Percentiles rank a stretch among this genome's conserved stretches.
Evolutionary conservation across 768 basidiomycete species (phyloP).

Genomic region (Suillus spraguei): DNA sequence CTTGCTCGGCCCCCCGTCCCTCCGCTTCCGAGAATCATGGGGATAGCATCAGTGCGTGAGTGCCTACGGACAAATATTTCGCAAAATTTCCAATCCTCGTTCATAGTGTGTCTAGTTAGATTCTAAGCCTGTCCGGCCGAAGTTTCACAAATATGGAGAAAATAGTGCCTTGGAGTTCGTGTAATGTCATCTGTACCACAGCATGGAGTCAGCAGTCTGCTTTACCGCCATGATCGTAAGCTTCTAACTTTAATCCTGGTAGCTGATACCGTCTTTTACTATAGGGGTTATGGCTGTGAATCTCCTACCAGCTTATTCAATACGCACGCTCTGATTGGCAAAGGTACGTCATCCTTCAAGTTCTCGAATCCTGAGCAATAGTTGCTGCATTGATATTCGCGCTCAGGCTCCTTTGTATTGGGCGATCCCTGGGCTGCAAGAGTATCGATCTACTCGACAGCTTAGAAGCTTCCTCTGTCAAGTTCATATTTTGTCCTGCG

Average conservation of each 20-base stretch:
- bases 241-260: too few relatives aligned
- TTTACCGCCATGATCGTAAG: conserved; percentile 84
- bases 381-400: too few relatives aligned
- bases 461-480: background rate
- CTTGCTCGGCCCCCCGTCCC: conserved; percentile 12
- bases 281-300: conserved; percentile 20
- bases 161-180: conserved; percentile 71
- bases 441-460: background rate
- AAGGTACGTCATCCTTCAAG: too few relatives aligned
- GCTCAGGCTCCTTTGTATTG: too few relatives aligned
- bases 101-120: conserved; percentile 27
- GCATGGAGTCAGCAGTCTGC: conserved; percentile 60
- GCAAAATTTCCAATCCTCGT: conserved; percentile 18
- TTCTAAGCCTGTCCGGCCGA: conserved; percentile 29
- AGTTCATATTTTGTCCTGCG: background rate
- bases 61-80: background rate
- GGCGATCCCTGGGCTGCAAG: conserved; percentile 26
- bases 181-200: conserved; percentile 63
- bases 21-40: background rate
- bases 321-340: too few relatives aligned
- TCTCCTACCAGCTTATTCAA: too few relatives aligned
- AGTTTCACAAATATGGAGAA: conserved; percentile 52
- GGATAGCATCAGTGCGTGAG: conserved; percentile 6
- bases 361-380: too few relatives aligned
- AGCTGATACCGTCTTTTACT: conserved; percentile 83